These are phyloP conservation scores for Fusarium sp. DNA, from an alignment of 2,329 filamentous ascomycete species.

Conservation along the genomic window DNA sequence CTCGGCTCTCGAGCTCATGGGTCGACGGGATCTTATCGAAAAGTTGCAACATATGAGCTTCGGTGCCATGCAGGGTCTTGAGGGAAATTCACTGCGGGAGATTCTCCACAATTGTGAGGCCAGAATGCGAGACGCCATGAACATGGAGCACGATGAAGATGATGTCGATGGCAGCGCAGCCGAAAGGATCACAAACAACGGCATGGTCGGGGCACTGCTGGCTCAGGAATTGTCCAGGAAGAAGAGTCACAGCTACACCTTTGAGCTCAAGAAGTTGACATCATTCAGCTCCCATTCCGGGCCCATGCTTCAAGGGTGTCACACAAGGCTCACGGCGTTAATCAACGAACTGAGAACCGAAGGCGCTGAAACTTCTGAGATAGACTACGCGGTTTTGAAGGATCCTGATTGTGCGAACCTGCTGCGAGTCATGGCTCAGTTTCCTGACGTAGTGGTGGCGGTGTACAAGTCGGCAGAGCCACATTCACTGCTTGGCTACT, in stretches of 20 bases:
- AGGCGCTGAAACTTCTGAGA: neutral
- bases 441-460: constrained; percentile 72
- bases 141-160: neutral
- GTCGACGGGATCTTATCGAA: constrained; percentile 42
- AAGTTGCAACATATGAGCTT: constrained; percentile 58
- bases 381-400: constrained; percentile 2
- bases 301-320: neutral
- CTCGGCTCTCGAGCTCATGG: constrained; percentile 49
- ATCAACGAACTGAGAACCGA: neutral
- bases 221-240: constrained; percentile 38
- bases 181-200: constrained; percentile 1
- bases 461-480: constrained; percentile 75
- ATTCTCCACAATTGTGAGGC: constrained; percentile 13
- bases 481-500: constrained; percentile 72
- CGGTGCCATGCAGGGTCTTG: constrained; percentile 62
- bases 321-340: neutral
- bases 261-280: constrained; percentile 29
- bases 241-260: constrained; percentile 35
- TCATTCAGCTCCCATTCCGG: neutral
- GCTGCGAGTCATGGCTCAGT: constrained; percentile 70
- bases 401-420: constrained; percentile 48
- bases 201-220: constrained; percentile 16
- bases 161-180: neutral
- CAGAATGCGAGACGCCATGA: neutral
- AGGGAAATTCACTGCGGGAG: constrained; percentile 9